A percentile compares a stretch with the other conserved stretches of the same genome.
Conservation (phyloP, 495 filamentous ascomycete genomes). For the Penicillium canescens region DNA sequence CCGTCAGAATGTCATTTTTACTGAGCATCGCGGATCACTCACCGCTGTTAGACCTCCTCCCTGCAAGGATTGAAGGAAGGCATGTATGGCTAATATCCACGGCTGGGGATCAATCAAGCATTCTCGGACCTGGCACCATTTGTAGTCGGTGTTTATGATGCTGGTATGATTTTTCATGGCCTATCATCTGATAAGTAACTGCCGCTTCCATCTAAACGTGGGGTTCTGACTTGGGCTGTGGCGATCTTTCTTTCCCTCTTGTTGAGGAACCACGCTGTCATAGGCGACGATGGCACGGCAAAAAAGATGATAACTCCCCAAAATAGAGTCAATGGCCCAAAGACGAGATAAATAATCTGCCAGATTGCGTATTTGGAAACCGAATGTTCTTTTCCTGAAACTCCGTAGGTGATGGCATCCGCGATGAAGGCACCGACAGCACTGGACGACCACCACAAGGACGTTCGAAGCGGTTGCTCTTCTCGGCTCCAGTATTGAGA, state of each 20-base stretch:
- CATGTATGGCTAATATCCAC: conserved; percentile 8
- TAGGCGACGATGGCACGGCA: conserved; percentile 4
- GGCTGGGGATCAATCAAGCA: conserved; percentile 3
- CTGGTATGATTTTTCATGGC: conserved; percentile 9
- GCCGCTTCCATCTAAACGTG: not conserved
- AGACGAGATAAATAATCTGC: conserved; percentile 5
- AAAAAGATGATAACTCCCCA: conserved; percentile 5
- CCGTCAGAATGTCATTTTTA: not conserved
- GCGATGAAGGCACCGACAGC: conserved; percentile 6
- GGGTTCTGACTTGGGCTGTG: not conserved
- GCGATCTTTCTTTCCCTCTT: not conserved
- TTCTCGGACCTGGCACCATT: conserved; percentile 11
- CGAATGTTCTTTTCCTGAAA: not conserved
- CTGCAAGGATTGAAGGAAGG: conserved; percentile 11
- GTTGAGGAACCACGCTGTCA: conserved; percentile 7
- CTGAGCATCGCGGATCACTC: not conserved
- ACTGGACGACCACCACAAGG: conserved; percentile 14
- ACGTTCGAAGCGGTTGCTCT: conserved; percentile 17
- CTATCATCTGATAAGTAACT: not conserved
- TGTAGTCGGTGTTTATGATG: conserved; percentile 8
- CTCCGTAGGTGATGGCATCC: not conserved
- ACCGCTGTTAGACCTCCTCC: conserved; percentile 12
- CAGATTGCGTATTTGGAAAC: not conserved
- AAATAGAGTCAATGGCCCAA: conserved; percentile 1
- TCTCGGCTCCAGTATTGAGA: conserved; percentile 12